A percentile compares a stretch with the other conserved stretches of the same genome.
Conservation (phyloP, 2,329 filamentous ascomycete genomes). For the Didymella keratinophila region DNA sequence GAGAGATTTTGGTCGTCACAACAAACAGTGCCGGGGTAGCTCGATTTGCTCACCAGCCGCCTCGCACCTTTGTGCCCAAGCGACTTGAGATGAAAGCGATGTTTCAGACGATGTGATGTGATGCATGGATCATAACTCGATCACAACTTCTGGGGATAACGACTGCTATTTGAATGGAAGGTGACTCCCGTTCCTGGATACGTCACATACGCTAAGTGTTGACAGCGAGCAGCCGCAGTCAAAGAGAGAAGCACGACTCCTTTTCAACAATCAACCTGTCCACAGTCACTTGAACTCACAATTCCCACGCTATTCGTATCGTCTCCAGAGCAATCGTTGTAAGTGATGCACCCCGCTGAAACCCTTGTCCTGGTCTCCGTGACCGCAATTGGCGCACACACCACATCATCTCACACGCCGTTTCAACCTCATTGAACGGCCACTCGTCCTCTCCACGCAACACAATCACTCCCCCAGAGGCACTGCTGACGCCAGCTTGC, state of each 20-base stretch:
- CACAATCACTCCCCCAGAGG: conserved; percentile 24
- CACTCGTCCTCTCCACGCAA: conserved; percentile 26
- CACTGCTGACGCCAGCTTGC: conserved; percentile 38
- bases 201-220: conserved; percentile 18
- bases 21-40: conserved; percentile 15
- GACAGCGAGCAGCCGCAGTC: conserved; percentile 6
- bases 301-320: conserved; percentile 18
- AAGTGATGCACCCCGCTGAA: conserved; percentile 28
- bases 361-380: conserved; percentile 27
- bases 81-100: conserved; percentile 6
- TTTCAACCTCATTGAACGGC: conserved; percentile 24
- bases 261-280: conserved; percentile 16
- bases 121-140: conserved; percentile 21
- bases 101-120: conserved; percentile 18
- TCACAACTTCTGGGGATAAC: conserved; percentile 12
- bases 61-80: conserved; percentile 1
- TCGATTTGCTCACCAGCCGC: background rate
- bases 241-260: conserved; percentile 12
- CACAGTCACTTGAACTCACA: conserved; percentile 11
- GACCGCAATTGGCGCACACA: conserved; percentile 27
- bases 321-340: conserved; percentile 26
- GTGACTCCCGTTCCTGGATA: conserved; percentile 15
- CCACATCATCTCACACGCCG: conserved; percentile 37
- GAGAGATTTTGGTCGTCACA: conserved; percentile 6
- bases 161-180: conserved; percentile 5